phyloP scores from a whole-genome alignment of 768 basidiomycete species.

The Panaeolus papilionaceus region DNA sequence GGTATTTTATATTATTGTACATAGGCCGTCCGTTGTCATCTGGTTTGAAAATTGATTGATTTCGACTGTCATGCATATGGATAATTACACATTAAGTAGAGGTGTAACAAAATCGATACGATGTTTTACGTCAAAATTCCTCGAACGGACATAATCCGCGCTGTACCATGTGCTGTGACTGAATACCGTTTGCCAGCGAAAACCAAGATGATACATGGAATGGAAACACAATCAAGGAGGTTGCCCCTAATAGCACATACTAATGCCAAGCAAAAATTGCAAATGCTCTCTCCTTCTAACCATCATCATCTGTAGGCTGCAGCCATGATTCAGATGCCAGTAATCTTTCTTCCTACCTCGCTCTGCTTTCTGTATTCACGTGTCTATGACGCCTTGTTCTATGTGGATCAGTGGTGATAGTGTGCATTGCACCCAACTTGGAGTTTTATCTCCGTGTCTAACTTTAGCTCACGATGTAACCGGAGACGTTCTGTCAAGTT shows the following conservation, averaged over 20 bases:
- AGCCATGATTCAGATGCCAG: neutral
- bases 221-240: neutral
- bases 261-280: neutral
- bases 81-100: too few species aligned
- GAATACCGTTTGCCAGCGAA: neutral
- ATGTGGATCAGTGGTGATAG: neutral
- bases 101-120: too few species aligned
- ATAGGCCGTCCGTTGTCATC: neutral
- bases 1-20: neutral
- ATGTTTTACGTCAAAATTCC: neutral
- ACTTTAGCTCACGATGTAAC: conserved; percentile 3
- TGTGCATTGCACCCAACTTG: neutral
- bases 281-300: neutral
- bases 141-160: neutral
- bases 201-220: neutral
- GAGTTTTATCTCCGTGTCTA: neutral
- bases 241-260: neutral
- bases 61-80: neutral
- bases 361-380: neutral
- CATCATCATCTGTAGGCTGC: neutral
- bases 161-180: neutral
- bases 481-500: neutral
- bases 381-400: too few species aligned
- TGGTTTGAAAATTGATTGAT: neutral
- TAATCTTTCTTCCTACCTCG: neutral